Percentiles rank a stretch among this genome's conserved stretches.
Conservation (phyloP, 208 protist species). For the Leishmania turanica region DNA sequence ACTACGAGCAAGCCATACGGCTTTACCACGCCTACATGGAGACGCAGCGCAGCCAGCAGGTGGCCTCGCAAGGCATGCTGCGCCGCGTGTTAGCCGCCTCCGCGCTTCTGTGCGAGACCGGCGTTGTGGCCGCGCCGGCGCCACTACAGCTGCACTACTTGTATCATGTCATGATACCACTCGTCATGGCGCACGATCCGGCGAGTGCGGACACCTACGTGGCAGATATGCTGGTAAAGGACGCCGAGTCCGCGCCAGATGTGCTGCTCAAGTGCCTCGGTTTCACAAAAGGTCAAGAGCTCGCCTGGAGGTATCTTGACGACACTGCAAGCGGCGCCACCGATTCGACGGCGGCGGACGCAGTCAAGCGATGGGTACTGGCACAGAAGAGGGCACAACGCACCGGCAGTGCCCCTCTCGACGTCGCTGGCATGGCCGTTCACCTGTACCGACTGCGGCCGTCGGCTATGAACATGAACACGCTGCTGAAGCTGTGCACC, state of each 20-base stretch:
- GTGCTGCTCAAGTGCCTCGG: slow-evolving; percentile 71
- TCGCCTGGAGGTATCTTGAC: slow-evolving; percentile 34
- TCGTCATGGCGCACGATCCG: slow-evolving; percentile 57
- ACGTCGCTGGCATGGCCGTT: slow-evolving; percentile 30
- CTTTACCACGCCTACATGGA: slow-evolving; percentile 58
- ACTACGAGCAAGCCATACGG: slow-evolving; percentile 49
- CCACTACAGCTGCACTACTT: slow-evolving; percentile 51
- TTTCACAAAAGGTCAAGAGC: slow-evolving; percentile 31
- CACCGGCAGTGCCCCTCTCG: background rate
- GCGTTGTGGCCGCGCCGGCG: slow-evolving; percentile 13
- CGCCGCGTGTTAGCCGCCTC: slow-evolving; percentile 34
- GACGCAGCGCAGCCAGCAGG: slow-evolving; percentile 5
- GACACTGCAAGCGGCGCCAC: background rate
- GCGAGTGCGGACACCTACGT: slow-evolving; percentile 40
- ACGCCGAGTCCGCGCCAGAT: slow-evolving; percentile 58
- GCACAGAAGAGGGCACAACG: background rate
- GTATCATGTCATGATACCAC: slow-evolving; percentile 78
- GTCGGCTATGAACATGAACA: slow-evolving; percentile 75
- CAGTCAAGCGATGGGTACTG: background rate
- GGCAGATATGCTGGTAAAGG: slow-evolving; percentile 62
- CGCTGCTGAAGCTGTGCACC: slow-evolving; percentile 48
- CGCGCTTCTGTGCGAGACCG: slow-evolving; percentile 26
- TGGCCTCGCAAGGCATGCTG: slow-evolving; percentile 7
- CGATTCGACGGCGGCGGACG: background rate
- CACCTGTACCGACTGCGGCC: slow-evolving; percentile 56